Base-by-base conservation (phyloP, 192 early-diverging fungal genomes). In the Jimgerdemannia flammicorona region DNA sequence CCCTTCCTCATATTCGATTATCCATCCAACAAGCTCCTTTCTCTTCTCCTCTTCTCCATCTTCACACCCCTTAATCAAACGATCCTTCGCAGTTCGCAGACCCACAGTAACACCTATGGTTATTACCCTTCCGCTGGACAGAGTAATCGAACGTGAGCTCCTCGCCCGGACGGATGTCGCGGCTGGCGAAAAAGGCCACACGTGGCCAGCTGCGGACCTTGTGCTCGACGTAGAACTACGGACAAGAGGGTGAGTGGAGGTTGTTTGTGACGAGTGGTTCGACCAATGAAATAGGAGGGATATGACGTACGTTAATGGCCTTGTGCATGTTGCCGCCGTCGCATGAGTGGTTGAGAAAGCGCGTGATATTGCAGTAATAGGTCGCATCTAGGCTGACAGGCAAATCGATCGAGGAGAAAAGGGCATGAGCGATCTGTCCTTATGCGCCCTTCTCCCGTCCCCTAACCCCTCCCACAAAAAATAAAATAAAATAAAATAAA, bases 71-170 rank as follows among this genome's bases (percentile, higher is more conserved):
- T 41, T 18, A 68, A 68, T 68, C 67, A 18, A 68, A 68, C 29
- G 40, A 68, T 9, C 67, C 67, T 40, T 41, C 29, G 2, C 67
- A 68, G 29, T 18, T 8, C 40, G 9, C 40, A 9, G 67, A 6
- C 29, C 67, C 67, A 68, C 67, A 68, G 67, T 68, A 2, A 18
- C 67, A 68, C 40, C 0, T 68, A 19, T 68, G 67, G 6, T 19
- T 19, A 41, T 20, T 40, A 40, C 19, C 18, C 40, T 68, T 68
- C 9, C 29, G 7, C 18, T 14, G 6, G 67, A 68, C 67, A 0
- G 44, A 40, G 70, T 84, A 84, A 17, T 82, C 79, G 71, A 84
- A 85, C 9, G 83, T 84, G 59, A 84, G 73, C 74, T 84, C 83
- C 66, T 85, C 84, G 40, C 79, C 79, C 40, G 9, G 10, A 11